These are phyloP conservation scores for Phytopythium delawarense DNA, from an alignment of 352 stramenopile species.

Conservation along the genomic window DNA sequence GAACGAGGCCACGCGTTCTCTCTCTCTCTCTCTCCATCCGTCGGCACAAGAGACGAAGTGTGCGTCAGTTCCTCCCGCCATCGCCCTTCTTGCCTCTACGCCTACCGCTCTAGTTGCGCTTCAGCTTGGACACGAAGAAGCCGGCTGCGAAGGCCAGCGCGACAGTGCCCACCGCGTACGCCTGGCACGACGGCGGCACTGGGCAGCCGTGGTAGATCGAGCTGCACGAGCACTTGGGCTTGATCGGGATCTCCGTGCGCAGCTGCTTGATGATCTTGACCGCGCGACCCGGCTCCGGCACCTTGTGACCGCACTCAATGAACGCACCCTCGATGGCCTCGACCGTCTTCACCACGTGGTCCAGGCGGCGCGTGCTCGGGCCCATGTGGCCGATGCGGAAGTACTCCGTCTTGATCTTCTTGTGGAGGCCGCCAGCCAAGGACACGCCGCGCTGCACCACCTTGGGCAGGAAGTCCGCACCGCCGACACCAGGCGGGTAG, in stretches of 20 bases:
- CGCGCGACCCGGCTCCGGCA: slow-evolving; percentile 51
- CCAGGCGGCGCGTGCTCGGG: slow-evolving; percentile 63
- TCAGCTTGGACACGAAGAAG: slow-evolving; percentile 46
- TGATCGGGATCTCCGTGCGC: slow-evolving; percentile 43
- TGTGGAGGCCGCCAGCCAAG: slow-evolving; percentile 67
- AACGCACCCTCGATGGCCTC: slow-evolving; percentile 67
- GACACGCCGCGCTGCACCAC: slow-evolving; percentile 67
- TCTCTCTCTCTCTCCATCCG: neutral
- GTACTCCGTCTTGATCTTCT: slow-evolving; percentile 83
- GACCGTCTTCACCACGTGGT: slow-evolving; percentile 73
- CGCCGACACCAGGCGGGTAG: slow-evolving; percentile 60
- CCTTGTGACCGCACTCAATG: slow-evolving; percentile 62
- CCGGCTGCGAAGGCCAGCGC: slow-evolving; percentile 53
- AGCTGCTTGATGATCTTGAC: slow-evolving; percentile 55
- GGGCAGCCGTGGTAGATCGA: slow-evolving; percentile 54
- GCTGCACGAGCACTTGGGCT: slow-evolving; percentile 34
- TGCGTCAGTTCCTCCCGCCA: neutral
- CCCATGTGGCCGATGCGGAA: slow-evolving; percentile 86
- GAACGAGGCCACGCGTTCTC: too few relatives aligned
- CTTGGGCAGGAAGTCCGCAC: slow-evolving; percentile 69
- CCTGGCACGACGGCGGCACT: slow-evolving; percentile 63
- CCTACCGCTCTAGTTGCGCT: slow-evolving; percentile 29
- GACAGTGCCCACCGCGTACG: slow-evolving; percentile 60
- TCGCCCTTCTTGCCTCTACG: neutral
- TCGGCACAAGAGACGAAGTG: slow-evolving; percentile 7